A percentile compares a stretch with the other conserved stretches of the same genome.
phyloP scores from a whole-genome alignment of 805 yeast genomes.

The Cyberlindnera maritima region DNA sequence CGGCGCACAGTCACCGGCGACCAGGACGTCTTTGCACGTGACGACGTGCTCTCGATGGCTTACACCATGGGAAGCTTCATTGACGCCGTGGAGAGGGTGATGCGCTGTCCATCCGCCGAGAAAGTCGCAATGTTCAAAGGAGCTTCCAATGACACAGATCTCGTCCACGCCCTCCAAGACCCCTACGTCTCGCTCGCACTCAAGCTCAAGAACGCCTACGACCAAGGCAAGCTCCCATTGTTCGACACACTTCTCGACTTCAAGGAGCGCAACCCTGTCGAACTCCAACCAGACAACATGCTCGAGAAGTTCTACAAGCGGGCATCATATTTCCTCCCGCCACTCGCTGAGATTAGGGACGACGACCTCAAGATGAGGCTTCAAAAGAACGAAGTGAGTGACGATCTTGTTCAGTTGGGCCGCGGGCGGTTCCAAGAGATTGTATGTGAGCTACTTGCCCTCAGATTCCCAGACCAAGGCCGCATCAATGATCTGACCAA shows the following conservation, averaged over 20 bases:
- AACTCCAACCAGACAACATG: not conserved
- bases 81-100: too few relatives aligned
- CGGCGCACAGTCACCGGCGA: too few relatives aligned
- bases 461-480: conserved; percentile 6
- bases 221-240: conserved; percentile 6
- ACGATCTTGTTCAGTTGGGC: conserved; percentile 2
- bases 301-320: conserved; percentile 1
- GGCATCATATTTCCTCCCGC: conserved; percentile 1
- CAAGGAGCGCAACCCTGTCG: not conserved
- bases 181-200: conserved; percentile 7
- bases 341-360: conserved; percentile 1
- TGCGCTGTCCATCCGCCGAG: too few relatives aligned
- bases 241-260: conserved; percentile 5
- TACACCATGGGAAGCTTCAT: too few relatives aligned
- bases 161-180: not conserved
- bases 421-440: conserved; percentile 1
- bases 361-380: not conserved
- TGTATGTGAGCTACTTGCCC: not conserved
- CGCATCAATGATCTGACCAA: not conserved
- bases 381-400: not conserved
- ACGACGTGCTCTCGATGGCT: too few relatives aligned
- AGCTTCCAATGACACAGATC: too few relatives aligned
- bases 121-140: too few relatives aligned
- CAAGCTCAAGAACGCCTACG: conserved; percentile 9
- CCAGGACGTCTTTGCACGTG: too few relatives aligned